These are phyloP conservation scores for Exophiala aquamarina DNA, from an alignment of 2,329 filamentous ascomycete genomes.

Conservation along the genomic window DNA sequence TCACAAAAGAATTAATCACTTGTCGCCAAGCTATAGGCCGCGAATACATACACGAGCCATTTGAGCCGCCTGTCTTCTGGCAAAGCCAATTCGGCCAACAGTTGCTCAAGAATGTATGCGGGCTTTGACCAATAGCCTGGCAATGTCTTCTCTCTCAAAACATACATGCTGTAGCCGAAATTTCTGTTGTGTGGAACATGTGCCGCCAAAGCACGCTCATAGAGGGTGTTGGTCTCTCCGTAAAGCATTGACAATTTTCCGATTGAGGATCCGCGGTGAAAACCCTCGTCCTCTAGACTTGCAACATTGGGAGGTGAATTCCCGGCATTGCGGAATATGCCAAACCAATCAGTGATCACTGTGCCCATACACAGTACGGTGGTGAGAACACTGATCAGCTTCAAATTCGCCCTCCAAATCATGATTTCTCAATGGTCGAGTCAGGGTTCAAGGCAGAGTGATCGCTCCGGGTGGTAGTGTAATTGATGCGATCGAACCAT, in stretches of 20 bases:
- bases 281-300: not conserved
- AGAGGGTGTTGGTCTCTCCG: constrained; percentile 35
- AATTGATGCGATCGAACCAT: too few species aligned
- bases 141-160: constrained; percentile 30
- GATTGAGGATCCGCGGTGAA: constrained; percentile 15
- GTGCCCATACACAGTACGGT: not conserved
- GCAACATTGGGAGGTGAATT: not conserved
- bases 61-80: constrained; percentile 32
- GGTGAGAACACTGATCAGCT: not conserved
- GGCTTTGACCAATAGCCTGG: constrained; percentile 26
- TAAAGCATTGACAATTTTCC: constrained; percentile 39
- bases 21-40: not conserved
- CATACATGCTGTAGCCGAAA: constrained; percentile 38
- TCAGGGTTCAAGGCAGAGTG: too few species aligned
- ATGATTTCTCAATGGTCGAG: not conserved
- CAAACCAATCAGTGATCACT: not conserved
- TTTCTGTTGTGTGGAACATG: constrained; percentile 35
- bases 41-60: constrained; percentile 33
- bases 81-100: constrained; percentile 37
- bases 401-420: constrained; percentile 1
- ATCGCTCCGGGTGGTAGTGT: too few species aligned
- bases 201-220: constrained; percentile 38
- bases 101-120: constrained; percentile 28
- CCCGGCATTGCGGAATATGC: not conserved
- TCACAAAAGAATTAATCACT: constrained; percentile 27